A percentile compares a stretch with the other conserved stretches of the same genome.
Conservation (phyloP, 2,329 filamentous ascomycete genomes). For the Colletotrichum euphorbiae region DNA sequence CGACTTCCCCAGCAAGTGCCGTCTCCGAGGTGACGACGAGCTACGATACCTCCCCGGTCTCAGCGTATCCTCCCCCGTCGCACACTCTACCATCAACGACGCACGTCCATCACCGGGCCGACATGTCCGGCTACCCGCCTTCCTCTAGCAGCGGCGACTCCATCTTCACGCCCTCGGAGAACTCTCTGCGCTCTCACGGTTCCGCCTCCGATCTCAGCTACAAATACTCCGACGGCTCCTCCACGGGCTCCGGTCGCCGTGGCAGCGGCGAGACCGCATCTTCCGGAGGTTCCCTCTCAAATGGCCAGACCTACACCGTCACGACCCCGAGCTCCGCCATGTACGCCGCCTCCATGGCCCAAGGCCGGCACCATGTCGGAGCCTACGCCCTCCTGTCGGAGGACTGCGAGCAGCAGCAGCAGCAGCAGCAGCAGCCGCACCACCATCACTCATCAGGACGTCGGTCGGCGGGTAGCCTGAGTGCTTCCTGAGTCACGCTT, state of each 20-base stretch:
- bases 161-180: slow-evolving; percentile 38
- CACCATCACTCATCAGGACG: slow-evolving; percentile 6
- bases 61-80: slow-evolving; percentile 25
- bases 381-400: slow-evolving; percentile 27
- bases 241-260: slow-evolving; percentile 12
- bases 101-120: slow-evolving; percentile 26
- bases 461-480: slow-evolving; percentile 15
- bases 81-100: slow-evolving; percentile 35
- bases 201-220: slow-evolving; percentile 38
- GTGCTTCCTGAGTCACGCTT: slow-evolving; percentile 17
- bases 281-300: slow-evolving; percentile 21
- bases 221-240: slow-evolving; percentile 36
- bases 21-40: slow-evolving; percentile 17
- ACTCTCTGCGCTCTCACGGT: slow-evolving; percentile 33
- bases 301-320: slow-evolving; percentile 37
- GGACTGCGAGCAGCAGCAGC: slow-evolving; percentile 6
- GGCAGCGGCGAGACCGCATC: slow-evolving; percentile 26
- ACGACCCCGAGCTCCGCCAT: slow-evolving; percentile 25
- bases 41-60: slow-evolving; percentile 19
- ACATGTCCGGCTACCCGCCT: slow-evolving; percentile 29
- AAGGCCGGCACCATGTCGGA: slow-evolving; percentile 17
- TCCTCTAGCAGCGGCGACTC: slow-evolving; percentile 29
- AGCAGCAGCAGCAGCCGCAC: slow-evolving; percentile 19
- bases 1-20: slow-evolving; percentile 30
- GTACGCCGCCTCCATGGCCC: slow-evolving; percentile 25